These are phyloP conservation scores for Rhodotorula sp. DNA, from an alignment of 1,284 basidiomycete genomes.

Conservation along the genomic window DNA sequence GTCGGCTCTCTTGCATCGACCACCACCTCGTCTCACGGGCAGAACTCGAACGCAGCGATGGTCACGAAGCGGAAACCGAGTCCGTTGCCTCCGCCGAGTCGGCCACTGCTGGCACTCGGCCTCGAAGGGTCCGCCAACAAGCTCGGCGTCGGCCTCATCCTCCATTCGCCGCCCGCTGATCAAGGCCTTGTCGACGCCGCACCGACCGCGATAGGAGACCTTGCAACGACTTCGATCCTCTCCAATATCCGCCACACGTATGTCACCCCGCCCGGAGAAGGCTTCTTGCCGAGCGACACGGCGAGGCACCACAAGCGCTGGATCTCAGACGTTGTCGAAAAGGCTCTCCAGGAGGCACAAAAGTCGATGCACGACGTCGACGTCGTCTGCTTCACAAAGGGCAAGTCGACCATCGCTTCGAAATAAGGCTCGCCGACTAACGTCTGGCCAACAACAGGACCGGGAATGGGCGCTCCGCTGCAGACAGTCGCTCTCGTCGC, in stretches of 20 bases:
- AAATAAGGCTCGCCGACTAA: not conserved
- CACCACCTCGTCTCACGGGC: not conserved
- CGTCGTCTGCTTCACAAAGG: slow-evolving; percentile 97
- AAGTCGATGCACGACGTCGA: slow-evolving; percentile 75
- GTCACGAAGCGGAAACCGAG: slow-evolving; percentile 12
- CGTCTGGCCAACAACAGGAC: slow-evolving; percentile 59
- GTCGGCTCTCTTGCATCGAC: not conserved
- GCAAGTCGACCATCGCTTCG: slow-evolving; percentile 52
- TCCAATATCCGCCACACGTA: slow-evolving; percentile 86
- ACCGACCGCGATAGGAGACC: slow-evolving; percentile 61
- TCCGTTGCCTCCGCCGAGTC: slow-evolving; percentile 13
- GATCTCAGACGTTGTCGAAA: slow-evolving; percentile 76
- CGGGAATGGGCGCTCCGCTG: slow-evolving; percentile 96
- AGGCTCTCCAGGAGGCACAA: slow-evolving; percentile 71
- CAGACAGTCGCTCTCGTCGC: slow-evolving; percentile 96
- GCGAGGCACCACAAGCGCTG: slow-evolving; percentile 94
- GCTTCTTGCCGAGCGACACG: slow-evolving; percentile 92
- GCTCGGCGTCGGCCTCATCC: slow-evolving; percentile 91
- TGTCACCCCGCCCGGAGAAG: slow-evolving; percentile 95
- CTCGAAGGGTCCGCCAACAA: slow-evolving; percentile 98
- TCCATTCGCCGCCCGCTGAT: slow-evolving; percentile 62
- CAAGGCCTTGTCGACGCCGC: slow-evolving; percentile 50
- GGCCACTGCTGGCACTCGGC: slow-evolving; percentile 59
- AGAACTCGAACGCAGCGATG: slow-evolving; percentile 2
- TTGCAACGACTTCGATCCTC: slow-evolving; percentile 49